These are phyloP conservation scores for Suillus clintonianus DNA, from an alignment of 768 basidiomycete genomes.

Conservation along the genomic window DNA sequence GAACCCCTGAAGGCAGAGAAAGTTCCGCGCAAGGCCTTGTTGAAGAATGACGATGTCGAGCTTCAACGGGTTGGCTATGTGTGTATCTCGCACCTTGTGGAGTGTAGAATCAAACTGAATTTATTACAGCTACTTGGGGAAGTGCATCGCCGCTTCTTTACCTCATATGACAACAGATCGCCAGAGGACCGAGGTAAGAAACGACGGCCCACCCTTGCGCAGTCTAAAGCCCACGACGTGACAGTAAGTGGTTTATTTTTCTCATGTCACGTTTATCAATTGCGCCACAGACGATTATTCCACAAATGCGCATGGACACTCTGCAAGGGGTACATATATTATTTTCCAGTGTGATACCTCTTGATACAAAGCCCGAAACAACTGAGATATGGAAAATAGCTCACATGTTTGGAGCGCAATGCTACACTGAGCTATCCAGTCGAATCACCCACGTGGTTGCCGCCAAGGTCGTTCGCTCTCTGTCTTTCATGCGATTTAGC, in stretches of 20 bases:
- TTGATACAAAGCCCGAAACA: slow-evolving; percentile 77
- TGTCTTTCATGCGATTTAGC: slow-evolving; percentile 4
- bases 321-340: slow-evolving; percentile 81
- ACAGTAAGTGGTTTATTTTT: slow-evolving; percentile 53
- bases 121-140: slow-evolving; percentile 69
- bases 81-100: slow-evolving; percentile 18
- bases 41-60: slow-evolving; percentile 89
- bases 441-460: slow-evolving; percentile 90
- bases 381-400: slow-evolving; percentile 88
- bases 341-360: slow-evolving; percentile 94
- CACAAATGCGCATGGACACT: slow-evolving; percentile 70
- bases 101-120: slow-evolving; percentile 1
- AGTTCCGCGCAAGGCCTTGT: slow-evolving; percentile 63
- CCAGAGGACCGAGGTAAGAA: slow-evolving; percentile 29
- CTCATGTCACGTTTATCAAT: slow-evolving; percentile 1
- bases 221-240: slow-evolving; percentile 62
- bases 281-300: slow-evolving; percentile 73
- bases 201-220: slow-evolving; percentile 25
- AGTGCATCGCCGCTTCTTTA: slow-evolving; percentile 78
- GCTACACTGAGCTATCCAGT: slow-evolving; percentile 64
- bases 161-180: slow-evolving; percentile 53
- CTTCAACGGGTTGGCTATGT: slow-evolving; percentile 78
- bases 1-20: slow-evolving; percentile 42
- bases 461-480: slow-evolving; percentile 60
- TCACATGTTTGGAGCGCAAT: slow-evolving; percentile 84